These are phyloP conservation scores for Aspergillus sp. DNA, from an alignment of 2,329 filamentous ascomycete species.

Conservation along the genomic window DNA sequence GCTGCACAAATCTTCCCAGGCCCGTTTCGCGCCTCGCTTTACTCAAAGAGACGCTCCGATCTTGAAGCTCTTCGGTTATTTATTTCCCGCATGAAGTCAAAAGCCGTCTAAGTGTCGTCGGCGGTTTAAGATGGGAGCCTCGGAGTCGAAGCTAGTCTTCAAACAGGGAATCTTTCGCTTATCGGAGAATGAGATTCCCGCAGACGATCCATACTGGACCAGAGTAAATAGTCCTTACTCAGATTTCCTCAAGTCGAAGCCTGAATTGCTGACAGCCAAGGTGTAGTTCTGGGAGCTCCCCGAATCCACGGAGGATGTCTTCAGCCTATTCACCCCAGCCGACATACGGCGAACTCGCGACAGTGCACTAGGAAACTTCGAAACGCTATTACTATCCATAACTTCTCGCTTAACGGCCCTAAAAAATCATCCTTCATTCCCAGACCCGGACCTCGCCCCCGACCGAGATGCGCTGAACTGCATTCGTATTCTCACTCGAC, in stretches of 20 bases:
- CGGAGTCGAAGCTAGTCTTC: slow-evolving; percentile 98
- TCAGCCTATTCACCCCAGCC: slow-evolving; percentile 87
- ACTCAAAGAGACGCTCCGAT: not conserved
- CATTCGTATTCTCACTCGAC: slow-evolving; percentile 81
- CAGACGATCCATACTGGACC: slow-evolving; percentile 90
- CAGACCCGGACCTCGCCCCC: slow-evolving; percentile 77
- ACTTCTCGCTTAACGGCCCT: slow-evolving; percentile 80
- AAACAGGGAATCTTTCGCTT: slow-evolving; percentile 97
- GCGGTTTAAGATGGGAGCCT: slow-evolving; percentile 75
- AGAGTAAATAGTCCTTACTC: slow-evolving; percentile 56
- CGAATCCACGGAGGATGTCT: slow-evolving; percentile 92
- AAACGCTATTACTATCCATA: slow-evolving; percentile 81
- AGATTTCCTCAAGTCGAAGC: not conserved
- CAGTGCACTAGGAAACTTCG: slow-evolving; percentile 79
- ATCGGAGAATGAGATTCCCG: slow-evolving; percentile 82
- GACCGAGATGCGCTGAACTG: slow-evolving; percentile 93
- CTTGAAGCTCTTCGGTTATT: not conserved
- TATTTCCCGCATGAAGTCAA: slow-evolving; percentile 26
- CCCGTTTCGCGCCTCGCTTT: not conserved
- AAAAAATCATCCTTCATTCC: slow-evolving; percentile 87
- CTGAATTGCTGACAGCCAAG: slow-evolving; percentile 21
- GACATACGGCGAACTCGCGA: slow-evolving; percentile 89
- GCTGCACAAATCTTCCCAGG: slow-evolving; percentile 5
- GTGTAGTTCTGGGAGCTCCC: slow-evolving; percentile 95
- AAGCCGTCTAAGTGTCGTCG: slow-evolving; percentile 24